Base-by-base conservation (phyloP, 108 stramenopile species). In the Nitzschia palea region DNA sequence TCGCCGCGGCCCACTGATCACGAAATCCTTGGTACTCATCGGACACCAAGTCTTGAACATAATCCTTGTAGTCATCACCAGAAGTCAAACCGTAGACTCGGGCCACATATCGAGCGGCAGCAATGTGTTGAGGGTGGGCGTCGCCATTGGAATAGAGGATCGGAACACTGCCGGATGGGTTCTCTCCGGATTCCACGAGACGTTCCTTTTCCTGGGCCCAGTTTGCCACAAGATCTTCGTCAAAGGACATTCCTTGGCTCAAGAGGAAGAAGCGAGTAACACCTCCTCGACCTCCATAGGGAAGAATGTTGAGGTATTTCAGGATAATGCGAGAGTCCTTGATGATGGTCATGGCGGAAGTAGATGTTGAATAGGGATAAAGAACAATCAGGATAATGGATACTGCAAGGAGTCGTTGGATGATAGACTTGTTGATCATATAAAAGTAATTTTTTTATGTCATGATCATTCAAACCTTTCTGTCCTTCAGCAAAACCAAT, bases 1-100 rank as follows among this genome's bases (percentile, higher is more conserved):
- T 30, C 18, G 17, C 5, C 25, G 33, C 18, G 28, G 32, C 69
- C 57, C 57, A 70, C 15, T 25, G 18, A 29, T 45, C 69, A 34
- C 69, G 57, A 35, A 70, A 70, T 17, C 58, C 47, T 9, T 70
- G 69, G 37, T 70, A 70, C 29, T 70, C 69, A 17, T 70, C 69
- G 45, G 59, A 29, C 5, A 68, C 55, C 42, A 68, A 44, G 58
- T 68, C 67, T 58, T 68, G 67, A n/a, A 68, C 54, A 29, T 70
- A 70, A 18, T 70, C 59, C 25, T 48, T 35, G 45, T 60, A 70
- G 14, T 22, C 26, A 58, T 68, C 56, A 18, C 31, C 56, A 22
- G 27, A 36, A 1, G 47, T 61, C 4, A 26, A 20, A 2, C 28
- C 26, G 31, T 36, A 31, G 18, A 50, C 45, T 23, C 27, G 59